Evolutionary conservation across 2,329 filamentous ascomycete genomes (phyloP), one percentile per base, ranked within the genome.

Genomic region (Phaeosphaeria sp.): DNA sequence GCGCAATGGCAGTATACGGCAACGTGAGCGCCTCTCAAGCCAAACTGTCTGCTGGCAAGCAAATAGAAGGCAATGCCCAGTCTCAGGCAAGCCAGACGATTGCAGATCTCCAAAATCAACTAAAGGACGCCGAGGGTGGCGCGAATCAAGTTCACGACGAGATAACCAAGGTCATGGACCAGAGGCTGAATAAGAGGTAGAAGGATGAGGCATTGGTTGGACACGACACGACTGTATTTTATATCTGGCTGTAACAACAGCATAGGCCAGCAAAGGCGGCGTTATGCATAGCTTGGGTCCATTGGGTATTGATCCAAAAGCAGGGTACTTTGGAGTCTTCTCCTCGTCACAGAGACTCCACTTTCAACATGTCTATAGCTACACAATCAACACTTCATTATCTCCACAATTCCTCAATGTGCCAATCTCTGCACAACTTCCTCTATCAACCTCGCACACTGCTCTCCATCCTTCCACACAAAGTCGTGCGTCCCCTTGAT

Each of bases 1-100:
- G 92, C 18, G 95, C 93, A 1, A 89, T 99, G 83, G 90, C 93
- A 54, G 93, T 99, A 18, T 99, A 97, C 77, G 92, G 94, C 58
- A 97, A 96, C 77, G 91, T 99, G 46, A 92, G 88, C 67, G 87
- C 94, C 71, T 87, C 89, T 0, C 92, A 97, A 78, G 86, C 87
- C 23, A 89, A 86, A 74, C 82, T 83, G 11, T 84, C 91, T 77
- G 86, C 88, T 5, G 83, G 83, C 64, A 82, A 83, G 68, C 63
- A 72, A 52, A 44, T 64, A 1, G 46, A 66, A 39, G 64, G 59
- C 4, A 54, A 59, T 21, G 56, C 60, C 17, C 56, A 62, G 23
- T 66, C 66, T n/a, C 58, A 63, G 20, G 69, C 71, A 17, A 64
- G 57, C 43, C 67, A 63, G 53, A 72, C 71, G 63, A 74, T 75